Conservation (phyloP, 441 rosid genomes). For the Bocquillonia castaneifolia region DNA sequence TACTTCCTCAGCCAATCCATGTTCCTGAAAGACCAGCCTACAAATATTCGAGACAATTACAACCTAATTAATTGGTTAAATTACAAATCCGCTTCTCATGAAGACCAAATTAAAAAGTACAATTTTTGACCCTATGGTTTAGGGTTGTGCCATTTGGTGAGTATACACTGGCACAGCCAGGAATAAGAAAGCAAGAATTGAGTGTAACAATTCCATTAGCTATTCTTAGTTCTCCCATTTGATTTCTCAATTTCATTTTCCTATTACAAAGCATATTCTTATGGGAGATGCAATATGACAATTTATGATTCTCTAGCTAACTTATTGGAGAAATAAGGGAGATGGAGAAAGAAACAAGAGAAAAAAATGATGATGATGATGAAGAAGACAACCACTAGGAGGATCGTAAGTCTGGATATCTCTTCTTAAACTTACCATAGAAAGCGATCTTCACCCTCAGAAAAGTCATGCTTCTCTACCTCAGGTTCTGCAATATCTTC, state of each 20-base stretch:
- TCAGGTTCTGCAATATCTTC: conserved; percentile 57
- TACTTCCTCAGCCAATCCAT: conserved; percentile 54
- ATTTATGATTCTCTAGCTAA: not conserved
- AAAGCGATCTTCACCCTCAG: conserved; percentile 59
- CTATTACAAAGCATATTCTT: not conserved
- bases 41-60: conserved; percentile 22
- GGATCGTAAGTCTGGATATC: not conserved
- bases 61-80: not conserved
- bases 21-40: conserved; percentile 63
- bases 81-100: not conserved
- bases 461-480: conserved; percentile 55
- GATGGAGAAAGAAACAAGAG: not conserved
- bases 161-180: conserved; percentile 1
- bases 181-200: not conserved
- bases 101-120: not conserved
- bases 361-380: not conserved
- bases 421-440: conserved; percentile 48
- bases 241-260: not conserved
- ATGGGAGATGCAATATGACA: not conserved
- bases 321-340: not conserved
- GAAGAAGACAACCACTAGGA: not conserved
- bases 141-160: too few relatives aligned
- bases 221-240: not conserved
- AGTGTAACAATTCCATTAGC: not conserved
- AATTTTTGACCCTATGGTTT: too few relatives aligned